These are phyloP conservation scores for Penicillium goetzii DNA, from an alignment of 495 filamentous ascomycete genomes.

Conservation along the genomic window DNA sequence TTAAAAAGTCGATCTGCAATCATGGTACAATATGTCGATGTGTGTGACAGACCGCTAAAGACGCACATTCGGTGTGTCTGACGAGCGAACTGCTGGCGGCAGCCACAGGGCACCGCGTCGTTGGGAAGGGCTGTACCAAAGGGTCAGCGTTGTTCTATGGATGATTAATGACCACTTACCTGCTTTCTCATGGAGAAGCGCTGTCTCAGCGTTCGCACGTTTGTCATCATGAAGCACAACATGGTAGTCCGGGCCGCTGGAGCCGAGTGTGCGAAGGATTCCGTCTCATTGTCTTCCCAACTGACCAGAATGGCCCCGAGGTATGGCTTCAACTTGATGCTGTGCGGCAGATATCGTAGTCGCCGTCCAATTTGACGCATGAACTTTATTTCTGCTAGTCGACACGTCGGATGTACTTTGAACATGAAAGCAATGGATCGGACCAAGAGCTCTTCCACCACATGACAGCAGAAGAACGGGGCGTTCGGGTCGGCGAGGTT, in stretches of 20 bases:
- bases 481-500: not conserved
- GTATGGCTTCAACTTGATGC: slow-evolving; percentile 6
- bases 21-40: too few relatives aligned
- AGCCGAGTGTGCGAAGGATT: not conserved
- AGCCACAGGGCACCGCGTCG: too few relatives aligned
- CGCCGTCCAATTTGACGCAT: slow-evolving; percentile 7
- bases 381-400: not conserved
- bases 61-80: not conserved
- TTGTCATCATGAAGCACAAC: slow-evolving; percentile 1
- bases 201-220: not conserved
- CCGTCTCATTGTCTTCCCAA: slow-evolving; percentile 11
- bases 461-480: not conserved
- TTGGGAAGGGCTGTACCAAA: too few relatives aligned
- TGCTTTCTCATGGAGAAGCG: slow-evolving; percentile 7
- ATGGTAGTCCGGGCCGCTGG: not conserved
- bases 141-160: too few relatives aligned
- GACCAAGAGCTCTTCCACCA: slow-evolving; percentile 6
- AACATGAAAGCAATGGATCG: slow-evolving; percentile 2
- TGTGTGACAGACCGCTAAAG: not conserved
- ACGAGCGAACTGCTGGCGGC: not conserved
- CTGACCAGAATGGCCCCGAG: not conserved
- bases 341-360: slow-evolving; percentile 2
- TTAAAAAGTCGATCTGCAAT: too few relatives aligned
- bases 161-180: not conserved
- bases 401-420: slow-evolving; percentile 2